Evolutionary conservation across 495 filamentous ascomycete genomes (phyloP).

Genomic region (Neurospora sp.): DNA sequence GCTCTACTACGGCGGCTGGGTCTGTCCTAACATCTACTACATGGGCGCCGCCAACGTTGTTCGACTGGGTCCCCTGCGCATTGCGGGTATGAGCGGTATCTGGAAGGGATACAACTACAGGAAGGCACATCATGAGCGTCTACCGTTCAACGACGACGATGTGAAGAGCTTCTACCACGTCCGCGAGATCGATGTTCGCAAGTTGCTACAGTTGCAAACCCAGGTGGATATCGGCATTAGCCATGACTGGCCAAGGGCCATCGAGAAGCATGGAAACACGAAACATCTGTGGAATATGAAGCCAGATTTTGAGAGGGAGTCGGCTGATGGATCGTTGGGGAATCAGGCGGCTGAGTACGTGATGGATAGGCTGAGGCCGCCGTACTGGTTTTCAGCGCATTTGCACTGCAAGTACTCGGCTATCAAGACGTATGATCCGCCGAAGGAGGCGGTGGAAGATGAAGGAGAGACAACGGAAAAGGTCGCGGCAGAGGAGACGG

Average conservation of each 20-base stretch:
- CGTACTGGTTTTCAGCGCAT: slow-evolving; percentile 91
- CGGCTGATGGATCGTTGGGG: slow-evolving; percentile 59
- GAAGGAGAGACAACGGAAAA: not conserved
- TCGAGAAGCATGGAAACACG: slow-evolving; percentile 65
- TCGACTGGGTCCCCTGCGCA: slow-evolving; percentile 69
- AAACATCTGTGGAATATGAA: slow-evolving; percentile 57
- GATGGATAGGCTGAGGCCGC: slow-evolving; percentile 67
- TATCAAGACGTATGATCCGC: slow-evolving; percentile 48
- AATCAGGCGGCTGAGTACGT: slow-evolving; percentile 67
- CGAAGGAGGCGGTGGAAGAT: not conserved
- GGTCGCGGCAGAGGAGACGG: not conserved
- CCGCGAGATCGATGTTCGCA: slow-evolving; percentile 81
- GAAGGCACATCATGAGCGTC: slow-evolving; percentile 70
- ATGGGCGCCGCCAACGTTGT: slow-evolving; percentile 84
- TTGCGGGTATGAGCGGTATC: slow-evolving; percentile 86
- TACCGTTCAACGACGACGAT: slow-evolving; percentile 69
- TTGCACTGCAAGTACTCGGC: slow-evolving; percentile 80
- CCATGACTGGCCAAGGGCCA: slow-evolving; percentile 84
- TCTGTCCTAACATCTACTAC: slow-evolving; percentile 93
- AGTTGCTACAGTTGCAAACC: slow-evolving; percentile 71
- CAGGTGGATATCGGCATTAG: slow-evolving; percentile 85
- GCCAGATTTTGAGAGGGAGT: slow-evolving; percentile 61
- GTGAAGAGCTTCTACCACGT: slow-evolving; percentile 75
- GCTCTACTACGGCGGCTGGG: slow-evolving; percentile 94
- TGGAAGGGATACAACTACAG: slow-evolving; percentile 81